Conservation (phyloP, 495 filamentous ascomycete genomes). For the Aspergillus taichungensis region DNA sequence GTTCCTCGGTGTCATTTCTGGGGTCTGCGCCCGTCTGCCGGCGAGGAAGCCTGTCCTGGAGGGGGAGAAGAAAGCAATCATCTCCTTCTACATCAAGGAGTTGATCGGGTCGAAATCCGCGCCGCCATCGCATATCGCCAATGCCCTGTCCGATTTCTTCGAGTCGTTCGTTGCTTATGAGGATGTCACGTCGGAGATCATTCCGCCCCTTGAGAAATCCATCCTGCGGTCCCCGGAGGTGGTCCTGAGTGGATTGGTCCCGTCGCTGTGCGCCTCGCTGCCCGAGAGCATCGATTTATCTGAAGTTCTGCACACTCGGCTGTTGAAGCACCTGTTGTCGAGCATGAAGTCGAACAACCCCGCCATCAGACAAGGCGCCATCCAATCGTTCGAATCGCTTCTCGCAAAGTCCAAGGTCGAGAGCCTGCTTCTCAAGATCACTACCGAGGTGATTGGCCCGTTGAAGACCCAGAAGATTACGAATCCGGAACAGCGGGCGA, state of each 20-base stretch:
- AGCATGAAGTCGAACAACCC: slow-evolving; percentile 85
- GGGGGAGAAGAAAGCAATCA: slow-evolving; percentile 57
- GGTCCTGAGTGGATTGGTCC: slow-evolving; percentile 66
- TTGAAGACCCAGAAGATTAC: slow-evolving; percentile 75
- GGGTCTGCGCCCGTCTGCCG: slow-evolving; percentile 66
- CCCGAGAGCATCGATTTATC: slow-evolving; percentile 68
- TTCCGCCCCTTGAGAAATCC: slow-evolving; percentile 79
- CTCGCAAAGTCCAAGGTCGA: slow-evolving; percentile 48
- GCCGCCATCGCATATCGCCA: slow-evolving; percentile 62
- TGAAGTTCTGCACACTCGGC: slow-evolving; percentile 52
- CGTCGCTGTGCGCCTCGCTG: slow-evolving; percentile 58
- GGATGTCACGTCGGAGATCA: slow-evolving; percentile 64
- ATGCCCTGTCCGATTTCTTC: slow-evolving; percentile 78
- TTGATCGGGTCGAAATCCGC: slow-evolving; percentile 68
- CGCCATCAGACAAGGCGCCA: slow-evolving; percentile 62
- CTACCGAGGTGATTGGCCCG: slow-evolving; percentile 66
- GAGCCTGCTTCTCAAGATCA: slow-evolving; percentile 49
- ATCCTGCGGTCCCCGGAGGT: slow-evolving; percentile 86
- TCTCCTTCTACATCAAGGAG: slow-evolving; percentile 75
- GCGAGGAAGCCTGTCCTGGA: slow-evolving; percentile 49
- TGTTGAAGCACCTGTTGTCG: slow-evolving; percentile 77
- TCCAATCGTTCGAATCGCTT: slow-evolving; percentile 61
- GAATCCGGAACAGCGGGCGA: slow-evolving; percentile 67
- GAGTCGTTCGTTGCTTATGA: slow-evolving; percentile 59
- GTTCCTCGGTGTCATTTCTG: slow-evolving; percentile 74